These are phyloP conservation scores for Oryza glaberrima DNA, from an alignment of 176 grass and related monocot species.

Conservation along the genomic window DNA sequence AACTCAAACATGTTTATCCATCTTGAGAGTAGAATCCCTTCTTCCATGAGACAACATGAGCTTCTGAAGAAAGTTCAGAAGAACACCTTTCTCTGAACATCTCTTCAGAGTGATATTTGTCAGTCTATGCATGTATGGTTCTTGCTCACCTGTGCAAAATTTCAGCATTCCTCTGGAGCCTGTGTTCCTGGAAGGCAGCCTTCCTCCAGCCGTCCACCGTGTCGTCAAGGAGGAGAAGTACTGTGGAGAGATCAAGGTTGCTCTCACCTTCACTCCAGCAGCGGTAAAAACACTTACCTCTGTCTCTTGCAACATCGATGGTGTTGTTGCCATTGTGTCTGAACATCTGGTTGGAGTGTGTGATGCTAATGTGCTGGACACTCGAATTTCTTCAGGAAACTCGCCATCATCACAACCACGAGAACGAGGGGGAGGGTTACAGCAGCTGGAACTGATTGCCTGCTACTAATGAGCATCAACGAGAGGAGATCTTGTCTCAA, in stretches of 20 bases:
- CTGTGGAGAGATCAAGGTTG: conserved; percentile 80
- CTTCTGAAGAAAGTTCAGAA: conserved; percentile 23
- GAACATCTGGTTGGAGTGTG: neutral
- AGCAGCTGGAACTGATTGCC: conserved; percentile 31
- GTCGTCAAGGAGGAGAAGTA: conserved; percentile 79
- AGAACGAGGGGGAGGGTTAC: conserved; percentile 36
- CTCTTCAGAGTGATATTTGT: neutral
- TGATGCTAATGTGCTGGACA: neutral
- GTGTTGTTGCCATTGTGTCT: neutral
- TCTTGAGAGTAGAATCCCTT: neutral
- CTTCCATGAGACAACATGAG: neutral
- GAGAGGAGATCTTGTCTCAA: neutral
- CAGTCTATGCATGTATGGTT: neutral
- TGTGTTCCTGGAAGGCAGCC: conserved; percentile 59
- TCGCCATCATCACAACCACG: neutral
- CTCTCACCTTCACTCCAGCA: conserved; percentile 76
- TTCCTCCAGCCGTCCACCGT: conserved; percentile 61
- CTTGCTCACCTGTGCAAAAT: neutral
- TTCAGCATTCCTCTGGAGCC: conserved; percentile 67
- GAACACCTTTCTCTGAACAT: neutral
- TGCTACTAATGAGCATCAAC: neutral
- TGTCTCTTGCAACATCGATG: neutral
- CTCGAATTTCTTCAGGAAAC: conserved; percentile 21
- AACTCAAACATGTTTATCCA: neutral
- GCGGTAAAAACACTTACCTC: conserved; percentile 17